Evolutionary conservation across 805 yeast genomes (phyloP), one percentile per base, ranked within the genome.

Genomic region (Sugiyamaella lignohabitans): DNA sequence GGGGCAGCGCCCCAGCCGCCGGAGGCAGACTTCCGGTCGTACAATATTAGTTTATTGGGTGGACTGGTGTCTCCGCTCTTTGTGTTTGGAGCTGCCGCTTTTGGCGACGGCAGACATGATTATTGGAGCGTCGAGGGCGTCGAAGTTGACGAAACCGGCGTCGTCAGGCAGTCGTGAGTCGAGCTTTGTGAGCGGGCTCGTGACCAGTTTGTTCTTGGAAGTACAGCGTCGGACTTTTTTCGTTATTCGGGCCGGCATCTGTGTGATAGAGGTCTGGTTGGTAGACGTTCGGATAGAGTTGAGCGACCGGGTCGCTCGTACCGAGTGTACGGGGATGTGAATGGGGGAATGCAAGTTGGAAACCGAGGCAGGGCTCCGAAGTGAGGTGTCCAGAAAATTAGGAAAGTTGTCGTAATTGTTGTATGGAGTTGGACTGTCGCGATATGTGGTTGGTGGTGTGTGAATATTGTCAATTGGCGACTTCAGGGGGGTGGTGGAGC

Each of bases 101-200:
- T 54, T 54, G 2, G 56, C 53, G 4, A 53, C 54, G 2, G 53
- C 54, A 6, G 53, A 47, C 53, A 53, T 51, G 18, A 53, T 41
- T 2, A 53, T 42, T 6, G 40, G n/a, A n/a, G 49, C 50, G 38
- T 53, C 56, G 21, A 37, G 21, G 30, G 42, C 35, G 20, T 48
- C 48, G 42, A 44, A 53, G 19, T 53, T 53, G 23, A 53, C 55
- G 35, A 52, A 53, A 1, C 55, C 57, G 17, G 17, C 27, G n/a
- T 42, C 19, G 29, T 52, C 55, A 11, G 55, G 50, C 22, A 18
- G 14, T 18, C 45, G 16, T 2, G 38, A 3, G 27, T 42, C 22
- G 34, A 40, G 21, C 10, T 11, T 8, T 5, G 24, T 24, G 21
- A 17, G 18, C 17, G 41, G 41, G 5, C 27, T 17, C 24, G 21